These are phyloP conservation scores for Zelopaecilomyces penicillatus DNA, from an alignment of 2,329 filamentous ascomycete genomes.

Conservation along the genomic window DNA sequence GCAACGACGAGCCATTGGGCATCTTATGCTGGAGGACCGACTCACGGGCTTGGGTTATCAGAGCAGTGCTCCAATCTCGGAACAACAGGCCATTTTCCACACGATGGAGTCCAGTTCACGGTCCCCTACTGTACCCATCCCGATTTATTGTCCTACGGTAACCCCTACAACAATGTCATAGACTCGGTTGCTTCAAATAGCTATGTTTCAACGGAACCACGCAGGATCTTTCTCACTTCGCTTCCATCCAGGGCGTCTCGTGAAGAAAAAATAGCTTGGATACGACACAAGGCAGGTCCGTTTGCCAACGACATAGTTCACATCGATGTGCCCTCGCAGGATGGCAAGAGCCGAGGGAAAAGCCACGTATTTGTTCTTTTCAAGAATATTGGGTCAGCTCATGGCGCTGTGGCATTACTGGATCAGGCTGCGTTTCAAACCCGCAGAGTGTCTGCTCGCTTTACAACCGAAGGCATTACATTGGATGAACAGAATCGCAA, in stretches of 20 bases:
- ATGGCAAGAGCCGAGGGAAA: constrained; percentile 14
- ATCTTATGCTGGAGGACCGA: not conserved
- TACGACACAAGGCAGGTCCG: constrained; percentile 16
- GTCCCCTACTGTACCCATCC: constrained; percentile 11
- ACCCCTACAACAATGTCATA: not conserved
- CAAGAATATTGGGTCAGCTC: constrained; percentile 13
- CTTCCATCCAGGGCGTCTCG: constrained; percentile 13
- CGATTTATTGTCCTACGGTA: constrained; percentile 3
- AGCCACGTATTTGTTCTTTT: constrained; percentile 20
- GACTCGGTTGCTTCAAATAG: not conserved
- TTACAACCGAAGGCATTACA: constrained; percentile 13
- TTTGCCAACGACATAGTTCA: constrained; percentile 11
- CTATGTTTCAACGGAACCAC: constrained; percentile 4
- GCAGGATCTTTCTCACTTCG: constrained; percentile 17
- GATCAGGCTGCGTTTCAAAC: constrained; percentile 18
- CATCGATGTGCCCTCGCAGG: constrained; percentile 19
- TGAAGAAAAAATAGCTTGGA: constrained; percentile 16
- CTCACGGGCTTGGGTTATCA: not conserved
- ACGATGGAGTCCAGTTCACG: constrained; percentile 9
- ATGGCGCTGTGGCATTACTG: constrained; percentile 16
- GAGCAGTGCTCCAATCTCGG: not conserved
- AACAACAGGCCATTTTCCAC: constrained; percentile 9
- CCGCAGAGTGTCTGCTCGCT: constrained; percentile 16
- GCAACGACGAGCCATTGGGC: not conserved
- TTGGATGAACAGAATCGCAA: not conserved